Conservation (phyloP, 2,329 filamentous ascomycete species). For the Alternaria consortialis region DNA sequence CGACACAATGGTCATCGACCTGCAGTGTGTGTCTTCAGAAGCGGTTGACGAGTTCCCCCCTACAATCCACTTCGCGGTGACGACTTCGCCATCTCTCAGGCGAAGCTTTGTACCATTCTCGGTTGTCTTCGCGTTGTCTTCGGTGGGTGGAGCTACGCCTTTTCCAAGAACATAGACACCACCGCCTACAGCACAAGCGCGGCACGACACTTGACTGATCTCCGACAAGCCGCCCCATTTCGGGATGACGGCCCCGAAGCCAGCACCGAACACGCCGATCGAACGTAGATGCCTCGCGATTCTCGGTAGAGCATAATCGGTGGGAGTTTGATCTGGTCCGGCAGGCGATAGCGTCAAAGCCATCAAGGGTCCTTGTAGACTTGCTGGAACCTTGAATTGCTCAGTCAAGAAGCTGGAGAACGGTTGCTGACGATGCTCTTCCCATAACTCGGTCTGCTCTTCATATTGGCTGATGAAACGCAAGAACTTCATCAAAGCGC, state of each 20-base stretch:
- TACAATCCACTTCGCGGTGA: conserved; percentile 66
- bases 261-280: conserved; percentile 85
- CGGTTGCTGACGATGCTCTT: conserved; percentile 62
- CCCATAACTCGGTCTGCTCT: conserved; percentile 67
- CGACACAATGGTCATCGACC: conserved; percentile 74
- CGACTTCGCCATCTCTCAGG: conserved; percentile 66
- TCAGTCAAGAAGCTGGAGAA: conserved; percentile 68
- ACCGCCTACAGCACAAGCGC: conserved; percentile 89
- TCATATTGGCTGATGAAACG: conserved; percentile 83
- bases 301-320: conserved; percentile 74
- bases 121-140: conserved; percentile 6
- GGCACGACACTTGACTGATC: conserved; percentile 88
- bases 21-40: conserved; percentile 55
- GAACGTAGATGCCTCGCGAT: conserved; percentile 85
- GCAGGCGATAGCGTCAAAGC: conserved; percentile 80
- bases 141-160: conserved; percentile 58
- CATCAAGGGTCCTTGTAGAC: conserved; percentile 70
- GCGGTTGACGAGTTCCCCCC: conserved; percentile 45
- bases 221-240: conserved; percentile 94
- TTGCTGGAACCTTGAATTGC: conserved; percentile 65
- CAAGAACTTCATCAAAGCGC: conserved; percentile 90
- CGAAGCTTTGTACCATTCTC: conserved; percentile 53
- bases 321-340: conserved; percentile 62
- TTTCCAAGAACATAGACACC: conserved; percentile 87
- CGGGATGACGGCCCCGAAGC: conserved; percentile 87